Conservation (phyloP, 208 protist genomes). For the Wallacemonas rigidus region DNA sequence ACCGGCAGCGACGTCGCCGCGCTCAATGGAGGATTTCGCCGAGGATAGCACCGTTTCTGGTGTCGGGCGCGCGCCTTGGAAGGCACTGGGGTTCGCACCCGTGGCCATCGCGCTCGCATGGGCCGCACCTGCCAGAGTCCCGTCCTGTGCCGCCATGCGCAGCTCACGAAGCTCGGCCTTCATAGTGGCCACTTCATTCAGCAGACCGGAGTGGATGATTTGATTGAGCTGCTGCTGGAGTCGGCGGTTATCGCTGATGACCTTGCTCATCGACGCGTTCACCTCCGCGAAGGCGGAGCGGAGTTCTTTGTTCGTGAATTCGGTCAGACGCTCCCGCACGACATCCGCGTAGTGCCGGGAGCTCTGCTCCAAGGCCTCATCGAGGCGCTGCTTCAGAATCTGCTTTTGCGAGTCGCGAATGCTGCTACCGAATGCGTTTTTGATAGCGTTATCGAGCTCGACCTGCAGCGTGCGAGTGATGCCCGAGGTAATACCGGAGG, state of each 20-base stretch:
- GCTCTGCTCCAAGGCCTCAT: slow-evolving; percentile 71
- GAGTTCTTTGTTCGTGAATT: slow-evolving; percentile 60
- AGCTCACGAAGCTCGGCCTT: slow-evolving; percentile 59
- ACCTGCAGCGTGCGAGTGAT: slow-evolving; percentile 59
- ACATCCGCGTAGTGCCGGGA: slow-evolving; percentile 52
- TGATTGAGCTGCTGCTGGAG: slow-evolving; percentile 58
- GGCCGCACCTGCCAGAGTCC: slow-evolving; percentile 19
- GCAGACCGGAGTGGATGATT: slow-evolving; percentile 52
- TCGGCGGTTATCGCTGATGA: slow-evolving; percentile 65
- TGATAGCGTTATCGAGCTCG: slow-evolving; percentile 71
- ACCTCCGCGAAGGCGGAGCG: slow-evolving; percentile 44
- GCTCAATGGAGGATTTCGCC: slow-evolving; percentile 37
- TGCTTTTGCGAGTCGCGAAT: slow-evolving; percentile 59
- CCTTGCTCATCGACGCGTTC: slow-evolving; percentile 43
- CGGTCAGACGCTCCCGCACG: slow-evolving; percentile 48
- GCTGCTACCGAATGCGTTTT: slow-evolving; percentile 46
- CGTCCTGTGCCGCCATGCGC: slow-evolving; percentile 33
- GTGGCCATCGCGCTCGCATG: background rate
- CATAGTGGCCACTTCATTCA: slow-evolving; percentile 34
- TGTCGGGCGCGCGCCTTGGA: slow-evolving; percentile 29
- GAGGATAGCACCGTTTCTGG: slow-evolving; percentile 73
- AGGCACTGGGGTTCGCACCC: slow-evolving; percentile 22
- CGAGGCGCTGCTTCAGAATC: slow-evolving; percentile 62
- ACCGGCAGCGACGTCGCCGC: slow-evolving; percentile 25
- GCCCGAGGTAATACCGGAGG: slow-evolving; percentile 62